A percentile compares a stretch with the other conserved stretches of the same genome.
Evolutionary conservation across 2,329 filamentous ascomycete species (phyloP).

Genomic region (Ceratocystis ficicola): DNA sequence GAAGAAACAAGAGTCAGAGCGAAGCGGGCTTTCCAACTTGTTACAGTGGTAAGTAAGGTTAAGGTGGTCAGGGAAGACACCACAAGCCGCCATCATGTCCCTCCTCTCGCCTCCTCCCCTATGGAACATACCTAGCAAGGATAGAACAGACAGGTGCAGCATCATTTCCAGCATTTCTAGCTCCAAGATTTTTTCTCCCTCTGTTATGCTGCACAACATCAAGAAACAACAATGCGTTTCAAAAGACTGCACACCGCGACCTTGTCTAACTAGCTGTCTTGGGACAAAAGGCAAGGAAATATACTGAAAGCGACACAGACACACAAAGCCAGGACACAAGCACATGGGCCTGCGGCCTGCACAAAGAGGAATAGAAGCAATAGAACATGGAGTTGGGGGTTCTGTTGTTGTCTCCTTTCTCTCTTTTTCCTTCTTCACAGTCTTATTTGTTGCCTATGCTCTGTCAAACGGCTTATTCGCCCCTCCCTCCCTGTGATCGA

Average conservation of each 20-base stretch:
- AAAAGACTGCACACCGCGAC: conserved; percentile 1
- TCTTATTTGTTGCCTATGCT: background rate
- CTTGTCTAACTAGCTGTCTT: conserved; percentile 6
- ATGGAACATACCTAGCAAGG: background rate
- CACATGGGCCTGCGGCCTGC: background rate
- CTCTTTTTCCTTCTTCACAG: background rate
- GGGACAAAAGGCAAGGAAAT: background rate
- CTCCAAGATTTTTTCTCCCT: background rate
- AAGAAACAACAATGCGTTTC: conserved; percentile 4
- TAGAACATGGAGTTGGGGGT: background rate
- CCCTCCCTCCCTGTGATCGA: background rate
- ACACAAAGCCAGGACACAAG: conserved; percentile 1
- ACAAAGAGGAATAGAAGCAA: conserved; percentile 1
- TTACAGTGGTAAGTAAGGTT: background rate
- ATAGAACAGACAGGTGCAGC: background rate
- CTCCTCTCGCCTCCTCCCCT: no score
- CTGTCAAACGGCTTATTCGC: background rate
- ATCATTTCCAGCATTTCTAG: background rate
- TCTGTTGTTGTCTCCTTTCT: background rate
- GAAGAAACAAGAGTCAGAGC: background rate
- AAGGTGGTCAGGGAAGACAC: background rate
- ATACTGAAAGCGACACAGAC: background rate
- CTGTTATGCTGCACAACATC: background rate
- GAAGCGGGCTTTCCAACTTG: background rate
- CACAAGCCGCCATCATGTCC: background rate